Evolutionary conservation across 257 asterid genomes (phyloP), one percentile per base, ranked within the genome.

Genomic region (Pogostemon cablin): DNA sequence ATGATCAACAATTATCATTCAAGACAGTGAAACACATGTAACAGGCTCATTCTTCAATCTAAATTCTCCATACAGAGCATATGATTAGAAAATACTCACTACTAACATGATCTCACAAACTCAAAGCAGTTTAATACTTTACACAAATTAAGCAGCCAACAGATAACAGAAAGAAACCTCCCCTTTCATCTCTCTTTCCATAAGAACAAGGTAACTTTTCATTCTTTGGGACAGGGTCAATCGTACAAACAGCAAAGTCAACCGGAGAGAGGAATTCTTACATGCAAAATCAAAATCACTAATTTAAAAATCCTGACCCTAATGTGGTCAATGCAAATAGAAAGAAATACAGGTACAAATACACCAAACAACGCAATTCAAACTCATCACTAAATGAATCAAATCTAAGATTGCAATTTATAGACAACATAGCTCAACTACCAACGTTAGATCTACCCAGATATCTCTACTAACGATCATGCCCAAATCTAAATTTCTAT

Each of bases 401-500:
- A 54, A 52, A 69, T 3, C 25, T n/a, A 62, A 46, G 35, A 64
- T 41, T 9, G 34, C 1, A 52, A 52, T 6, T 6, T 4, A 11
- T 37, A 66, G 37, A 50, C 69, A 55, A 69, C 11, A 6, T 34
- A 15, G 48, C 54, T 59, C 48, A n/a, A 15, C 38, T 41, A 42
- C 32, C 35, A 49, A 41, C 73, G 5, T 34, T 57, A 40, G 68
- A 76, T 72, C 71, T 44, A 62, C 47, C 47, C 12, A 62, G 7
- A 63, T 2, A 54, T 72, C 65, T 69, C 66, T 7, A 46, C 56
- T 53, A 49, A 4, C 35, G 60, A 81, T 62, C 57, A 63, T 7
- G 7, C 66, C 35, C 68, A 72, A 48, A 56, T 57, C 61, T 38
- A 70, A n/a, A 67, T 54, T 41, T 65, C 74, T 6, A 70, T 6